A percentile compares a stretch with the other conserved stretches of the same genome.
phyloP scores from a whole-genome alignment of 2,329 filamentous ascomycete species.

The Taxawa tesnikishii region DNA sequence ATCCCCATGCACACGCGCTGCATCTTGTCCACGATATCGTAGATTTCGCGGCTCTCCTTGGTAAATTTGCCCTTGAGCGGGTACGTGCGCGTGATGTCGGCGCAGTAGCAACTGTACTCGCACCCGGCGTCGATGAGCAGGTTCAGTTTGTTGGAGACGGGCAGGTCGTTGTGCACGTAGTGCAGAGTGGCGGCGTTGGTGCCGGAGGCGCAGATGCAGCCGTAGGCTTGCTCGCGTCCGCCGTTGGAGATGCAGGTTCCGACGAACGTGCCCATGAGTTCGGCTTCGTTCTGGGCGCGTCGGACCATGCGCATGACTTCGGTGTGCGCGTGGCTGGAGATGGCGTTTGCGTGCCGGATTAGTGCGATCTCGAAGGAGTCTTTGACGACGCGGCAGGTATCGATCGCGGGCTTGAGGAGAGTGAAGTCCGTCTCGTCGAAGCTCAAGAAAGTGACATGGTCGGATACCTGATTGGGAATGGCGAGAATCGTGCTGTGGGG shows the following conservation, averaged over 20 bases:
- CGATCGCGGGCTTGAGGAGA: constrained; percentile 54
- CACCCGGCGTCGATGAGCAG: constrained; percentile 74
- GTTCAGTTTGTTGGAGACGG: constrained; percentile 59
- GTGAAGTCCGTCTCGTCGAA: constrained; percentile 52
- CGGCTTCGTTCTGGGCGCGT: constrained; percentile 60
- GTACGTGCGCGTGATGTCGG: constrained; percentile 71
- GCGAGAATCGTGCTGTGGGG: constrained; percentile 49
- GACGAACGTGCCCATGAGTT: constrained; percentile 72
- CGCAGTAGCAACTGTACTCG: constrained; percentile 36
- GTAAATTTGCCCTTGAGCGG: constrained; percentile 64
- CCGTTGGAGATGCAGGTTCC: constrained; percentile 63
- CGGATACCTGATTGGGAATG: constrained; percentile 64
- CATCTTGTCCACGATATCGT: constrained; percentile 67
- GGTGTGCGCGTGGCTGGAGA: constrained; percentile 67
- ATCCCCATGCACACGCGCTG: constrained; percentile 63
- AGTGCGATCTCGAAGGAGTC: constrained; percentile 74
- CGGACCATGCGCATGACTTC: constrained; percentile 54
- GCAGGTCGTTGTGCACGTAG: constrained; percentile 68
- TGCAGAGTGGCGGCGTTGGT: constrained; percentile 74
- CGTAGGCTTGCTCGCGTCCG: constrained; percentile 74
- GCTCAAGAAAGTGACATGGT: constrained; percentile 56
- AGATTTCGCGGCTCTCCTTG: constrained; percentile 49
- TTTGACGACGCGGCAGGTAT: constrained; percentile 71
- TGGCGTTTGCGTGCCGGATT: constrained; percentile 66
- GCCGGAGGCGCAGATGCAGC: constrained; percentile 73